These are phyloP conservation scores for Podaxis mareebaensis DNA, from an alignment of 768 basidiomycete species.

Conservation along the genomic window DNA sequence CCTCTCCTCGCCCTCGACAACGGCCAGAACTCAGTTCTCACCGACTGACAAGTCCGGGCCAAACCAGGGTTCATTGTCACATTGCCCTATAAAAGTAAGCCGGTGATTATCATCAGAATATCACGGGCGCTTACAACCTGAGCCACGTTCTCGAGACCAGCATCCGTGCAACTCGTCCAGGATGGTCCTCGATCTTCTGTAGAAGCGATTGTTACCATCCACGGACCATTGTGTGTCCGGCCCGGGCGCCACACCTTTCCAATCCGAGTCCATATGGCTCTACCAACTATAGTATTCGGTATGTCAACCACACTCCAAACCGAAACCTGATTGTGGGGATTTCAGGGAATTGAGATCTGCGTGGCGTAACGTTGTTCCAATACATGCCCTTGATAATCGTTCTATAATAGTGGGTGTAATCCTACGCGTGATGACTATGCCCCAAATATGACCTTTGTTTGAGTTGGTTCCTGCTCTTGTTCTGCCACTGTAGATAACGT, in stretches of 20 bases:
- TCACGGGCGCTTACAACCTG: neutral
- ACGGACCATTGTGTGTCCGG: neutral
- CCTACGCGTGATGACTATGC: slow-evolving; percentile 20
- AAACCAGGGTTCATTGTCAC: neutral
- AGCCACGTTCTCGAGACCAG: neutral
- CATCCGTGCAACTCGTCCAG: neutral
- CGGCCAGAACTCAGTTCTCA: neutral
- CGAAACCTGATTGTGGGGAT: slow-evolving; percentile 87
- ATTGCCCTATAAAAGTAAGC: neutral
- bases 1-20: neutral
- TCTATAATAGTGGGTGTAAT: neutral
- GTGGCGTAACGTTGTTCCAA: neutral
- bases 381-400: slow-evolving; percentile 4
- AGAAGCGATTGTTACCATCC: neutral
- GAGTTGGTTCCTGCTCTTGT: slow-evolving; percentile 20
- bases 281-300: neutral
- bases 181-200: neutral
- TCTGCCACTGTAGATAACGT: neutral
- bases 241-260: neutral
- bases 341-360: slow-evolving; percentile 73
- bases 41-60: neutral
- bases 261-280: neutral
- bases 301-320: slow-evolving; percentile 36
- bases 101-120: neutral
- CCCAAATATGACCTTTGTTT: slow-evolving; percentile 32